Evolutionary conservation across 495 filamentous ascomycete genomes (phyloP).

Genomic region (Rhypophila decipiens): DNA sequence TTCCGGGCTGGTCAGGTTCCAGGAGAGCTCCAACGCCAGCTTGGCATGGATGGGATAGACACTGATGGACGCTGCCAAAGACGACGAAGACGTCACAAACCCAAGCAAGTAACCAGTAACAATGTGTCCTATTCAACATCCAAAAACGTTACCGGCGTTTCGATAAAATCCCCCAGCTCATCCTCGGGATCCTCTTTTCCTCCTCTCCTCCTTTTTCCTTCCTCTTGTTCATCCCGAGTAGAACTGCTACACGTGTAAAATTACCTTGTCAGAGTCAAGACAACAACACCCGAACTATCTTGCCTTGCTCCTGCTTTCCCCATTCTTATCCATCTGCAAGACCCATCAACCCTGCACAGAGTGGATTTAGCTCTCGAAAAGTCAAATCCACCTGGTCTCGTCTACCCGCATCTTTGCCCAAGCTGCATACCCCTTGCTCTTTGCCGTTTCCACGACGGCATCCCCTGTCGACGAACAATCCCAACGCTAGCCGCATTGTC

Average conservation of each 20-base stretch:
- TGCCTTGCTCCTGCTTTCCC: slow-evolving; percentile 10
- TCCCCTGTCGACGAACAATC: slow-evolving; percentile 13
- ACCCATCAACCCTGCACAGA: slow-evolving; percentile 18
- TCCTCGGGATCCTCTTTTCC: slow-evolving; percentile 10
- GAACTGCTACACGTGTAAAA: background rate
- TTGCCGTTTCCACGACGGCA: background rate
- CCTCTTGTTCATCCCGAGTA: background rate
- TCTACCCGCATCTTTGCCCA: slow-evolving; percentile 10
- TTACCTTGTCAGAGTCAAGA: too few species aligned
- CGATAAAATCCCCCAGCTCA: too few species aligned
- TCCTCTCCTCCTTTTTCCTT: slow-evolving; percentile 11
- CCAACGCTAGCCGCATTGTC: slow-evolving; percentile 9
- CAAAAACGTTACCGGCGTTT: too few species aligned
- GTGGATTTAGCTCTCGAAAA: slow-evolving; percentile 23
- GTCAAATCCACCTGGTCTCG: slow-evolving; percentile 17
- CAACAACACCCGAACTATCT: too few species aligned
- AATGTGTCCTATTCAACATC: slow-evolving; percentile 16
- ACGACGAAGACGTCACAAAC: slow-evolving; percentile 25
- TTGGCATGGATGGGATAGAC: too few species aligned
- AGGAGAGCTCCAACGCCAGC: too few species aligned
- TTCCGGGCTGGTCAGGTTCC: slow-evolving; percentile 12
- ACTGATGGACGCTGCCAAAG: too few species aligned
- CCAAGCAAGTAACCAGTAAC: slow-evolving; percentile 9
- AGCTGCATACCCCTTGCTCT: slow-evolving; percentile 11
- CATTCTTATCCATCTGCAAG: slow-evolving; percentile 9